Base-by-base conservation (phyloP, 2,329 filamentous ascomycete species). In the Didymella sp. region DNA sequence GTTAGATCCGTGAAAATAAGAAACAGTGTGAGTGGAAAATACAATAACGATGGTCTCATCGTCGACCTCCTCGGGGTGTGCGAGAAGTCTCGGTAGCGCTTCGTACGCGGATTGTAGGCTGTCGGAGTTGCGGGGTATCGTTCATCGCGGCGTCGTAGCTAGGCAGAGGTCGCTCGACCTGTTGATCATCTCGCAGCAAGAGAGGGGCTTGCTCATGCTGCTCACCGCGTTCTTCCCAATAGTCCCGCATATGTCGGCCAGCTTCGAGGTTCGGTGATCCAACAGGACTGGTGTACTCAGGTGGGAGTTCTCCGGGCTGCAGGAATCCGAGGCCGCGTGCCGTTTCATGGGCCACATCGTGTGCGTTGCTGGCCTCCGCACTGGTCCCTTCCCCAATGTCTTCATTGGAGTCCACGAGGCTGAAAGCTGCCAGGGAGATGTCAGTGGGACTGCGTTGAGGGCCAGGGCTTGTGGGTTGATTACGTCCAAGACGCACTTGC, bases 371-470 rank as follows among this genome's bases (percentile, higher is more conserved):
- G 7, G 50, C 56, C 25, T 73, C 68, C 13, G 71, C 62, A 67
- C 89, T 90, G 22, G 86, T 83, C 55, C 92, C 91, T 70, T 92
- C 91, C n/a, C 82, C 85, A 53, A 87, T 84, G 64, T 93, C 89
- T 60, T 86, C 84, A 48, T 87, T 79, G 4, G 84, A 85, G 52
- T 87, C 83, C 51, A 89, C 82, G 56, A 89, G 89, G 41, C 91
- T 88, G 50, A 97, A 84, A 69, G 94, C 92, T 25, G 93, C 91
- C 44, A 99, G 85, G 8, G 93, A 97, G 64, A 99, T 99, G 75
- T 98, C 95, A 11, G 95, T 98, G 8, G 95, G 93, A 70, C 91
- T 96, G 66, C 94, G 86, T 59, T 92, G 84, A 1, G 95, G 95
- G 3, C 95, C 95, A 0, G 94, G 93, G 71, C 91, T 96, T 19